A percentile compares a stretch with the other conserved stretches of the same genome.
Evolutionary conservation across 352 stramenopile genomes (phyloP).

Genomic region (Globisporangium iwayamae): DNA sequence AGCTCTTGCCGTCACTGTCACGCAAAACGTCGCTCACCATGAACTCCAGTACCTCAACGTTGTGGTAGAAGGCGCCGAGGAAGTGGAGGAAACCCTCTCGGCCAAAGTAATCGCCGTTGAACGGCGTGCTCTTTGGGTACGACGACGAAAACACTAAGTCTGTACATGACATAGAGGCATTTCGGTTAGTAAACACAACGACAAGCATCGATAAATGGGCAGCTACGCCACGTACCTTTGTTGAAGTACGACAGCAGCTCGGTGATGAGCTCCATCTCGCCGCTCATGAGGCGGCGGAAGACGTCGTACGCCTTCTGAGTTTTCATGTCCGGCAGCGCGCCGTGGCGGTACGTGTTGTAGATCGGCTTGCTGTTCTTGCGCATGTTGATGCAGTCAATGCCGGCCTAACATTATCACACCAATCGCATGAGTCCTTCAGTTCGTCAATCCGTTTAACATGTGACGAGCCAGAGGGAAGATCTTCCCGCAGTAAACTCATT

Average conservation of each 20-base stretch:
- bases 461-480: slow-evolving; percentile 4
- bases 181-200: background rate
- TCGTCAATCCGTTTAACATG: slow-evolving; percentile 4
- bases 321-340: slow-evolving; percentile 65
- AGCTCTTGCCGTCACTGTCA: slow-evolving; percentile 60
- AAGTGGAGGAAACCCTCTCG: slow-evolving; percentile 82
- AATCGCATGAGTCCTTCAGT: background rate
- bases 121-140: slow-evolving; percentile 75
- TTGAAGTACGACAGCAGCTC: slow-evolving; percentile 86
- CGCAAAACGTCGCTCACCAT: slow-evolving; percentile 60
- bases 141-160: slow-evolving; percentile 84
- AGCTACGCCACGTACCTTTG: slow-evolving; percentile 39
- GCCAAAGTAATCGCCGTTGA: slow-evolving; percentile 82
- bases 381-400: slow-evolving; percentile 77
- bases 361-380: slow-evolving; percentile 80
- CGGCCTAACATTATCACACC: slow-evolving; percentile 3
- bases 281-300: slow-evolving; percentile 59
- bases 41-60: slow-evolving; percentile 80
- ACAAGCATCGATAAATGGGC: background rate
- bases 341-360: slow-evolving; percentile 78
- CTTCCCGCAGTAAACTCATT: background rate
- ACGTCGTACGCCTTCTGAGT: slow-evolving; percentile 79
- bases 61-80: slow-evolving; percentile 63
- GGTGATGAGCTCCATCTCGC: slow-evolving; percentile 44
- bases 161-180: background rate